Evolutionary conservation across 2,329 filamentous ascomycete species (phyloP), one percentile per base, ranked within the genome.

Genomic region (Ophiostoma sp.): DNA sequence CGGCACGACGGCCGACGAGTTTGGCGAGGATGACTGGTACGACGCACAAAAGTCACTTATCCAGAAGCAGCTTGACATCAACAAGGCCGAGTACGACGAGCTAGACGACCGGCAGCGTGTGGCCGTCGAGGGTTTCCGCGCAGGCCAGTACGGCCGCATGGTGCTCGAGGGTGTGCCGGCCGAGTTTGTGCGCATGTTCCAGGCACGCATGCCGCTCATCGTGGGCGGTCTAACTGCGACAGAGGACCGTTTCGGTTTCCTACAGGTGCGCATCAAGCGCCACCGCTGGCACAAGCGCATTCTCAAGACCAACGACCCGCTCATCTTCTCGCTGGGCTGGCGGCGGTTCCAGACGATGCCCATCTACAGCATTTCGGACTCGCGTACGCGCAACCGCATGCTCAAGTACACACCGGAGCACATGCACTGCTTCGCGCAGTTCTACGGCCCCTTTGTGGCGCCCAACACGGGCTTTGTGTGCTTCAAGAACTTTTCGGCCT

Each of bases 221-320:
- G 87, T 98, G 42, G 96, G 96, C 70, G 97, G 96, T n/a, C 87
- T 99, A 52, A 92, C 94, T 12, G 89, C 96, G 8, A 98, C 95
- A 0, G 96, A 99, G 82, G 95, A 98, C 81, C 91, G 97, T 69
- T 98, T 97, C 81, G 97, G 96, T 9, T 98, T 93, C 80, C 91
- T 98, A 9, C 96, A 99, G 82, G 91, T 98, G 73, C 91, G 97
- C 69, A 97, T 99, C 85, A 99, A 99, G 88, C 89, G 94, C 71
- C 96, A 99, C 82, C 88, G 96, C 77, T 99, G 97, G 97, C 96
- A 99, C 85, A 98, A 98, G 88, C 97, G 96, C 86, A 98, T 98
- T 78, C 87, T 99, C 77, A 99, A 99, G 86, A 98, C 94, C 45
- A 97, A 97, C 80, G 96, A 99, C 80, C 97, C 96, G 19, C 87